A percentile compares a stretch with the other conserved stretches of the same genome.
Evolutionary conservation across 2,329 filamentous ascomycete species (phyloP).

Genomic region (Alternaria gaisen): DNA sequence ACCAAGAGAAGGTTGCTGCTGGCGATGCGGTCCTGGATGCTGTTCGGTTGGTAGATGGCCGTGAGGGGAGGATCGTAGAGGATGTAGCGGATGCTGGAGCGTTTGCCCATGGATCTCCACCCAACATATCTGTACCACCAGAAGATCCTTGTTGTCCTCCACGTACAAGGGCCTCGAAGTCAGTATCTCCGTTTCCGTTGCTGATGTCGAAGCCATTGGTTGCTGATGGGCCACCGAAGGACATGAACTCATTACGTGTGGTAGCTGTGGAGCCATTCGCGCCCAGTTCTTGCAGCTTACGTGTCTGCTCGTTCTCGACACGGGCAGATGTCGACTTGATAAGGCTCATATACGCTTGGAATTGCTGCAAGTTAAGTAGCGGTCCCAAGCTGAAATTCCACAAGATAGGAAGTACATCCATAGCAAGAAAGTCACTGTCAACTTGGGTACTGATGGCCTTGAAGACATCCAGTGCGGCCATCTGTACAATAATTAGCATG

Average conservation of each 20-base stretch:
- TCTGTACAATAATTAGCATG: conserved; percentile 48
- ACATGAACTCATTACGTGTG: conserved; percentile 72
- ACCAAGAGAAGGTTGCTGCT: conserved; percentile 58
- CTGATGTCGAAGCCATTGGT: conserved; percentile 67
- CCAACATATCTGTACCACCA: conserved; percentile 49
- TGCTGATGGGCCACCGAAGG: conserved; percentile 64
- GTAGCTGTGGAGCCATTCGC: conserved; percentile 64
- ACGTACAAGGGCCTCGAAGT: conserved; percentile 91
- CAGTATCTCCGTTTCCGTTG: conserved; percentile 69
- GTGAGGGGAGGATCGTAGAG: conserved; percentile 43
- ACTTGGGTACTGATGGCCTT: conserved; percentile 81
- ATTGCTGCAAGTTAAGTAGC: conserved; percentile 82
- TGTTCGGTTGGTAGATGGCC: conserved; percentile 36
- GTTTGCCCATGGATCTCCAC: conserved; percentile 56
- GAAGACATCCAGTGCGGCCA: conserved; percentile 87
- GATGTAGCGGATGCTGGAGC: conserved; percentile 44
- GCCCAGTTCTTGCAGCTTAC: conserved; percentile 85
- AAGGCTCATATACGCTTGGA: conserved; percentile 87
- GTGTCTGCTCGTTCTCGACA: conserved; percentile 88
- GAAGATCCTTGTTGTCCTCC: conserved; percentile 64
- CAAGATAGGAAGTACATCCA: conserved; percentile 87
- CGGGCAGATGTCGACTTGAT: conserved; percentile 81
- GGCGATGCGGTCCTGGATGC: conserved; percentile 41
- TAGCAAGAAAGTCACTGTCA: conserved; percentile 89
- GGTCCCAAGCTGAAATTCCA: conserved; percentile 94